phyloP scores from a whole-genome alignment of 208 protist genomes.

The Porcisia hertigi region DNA sequence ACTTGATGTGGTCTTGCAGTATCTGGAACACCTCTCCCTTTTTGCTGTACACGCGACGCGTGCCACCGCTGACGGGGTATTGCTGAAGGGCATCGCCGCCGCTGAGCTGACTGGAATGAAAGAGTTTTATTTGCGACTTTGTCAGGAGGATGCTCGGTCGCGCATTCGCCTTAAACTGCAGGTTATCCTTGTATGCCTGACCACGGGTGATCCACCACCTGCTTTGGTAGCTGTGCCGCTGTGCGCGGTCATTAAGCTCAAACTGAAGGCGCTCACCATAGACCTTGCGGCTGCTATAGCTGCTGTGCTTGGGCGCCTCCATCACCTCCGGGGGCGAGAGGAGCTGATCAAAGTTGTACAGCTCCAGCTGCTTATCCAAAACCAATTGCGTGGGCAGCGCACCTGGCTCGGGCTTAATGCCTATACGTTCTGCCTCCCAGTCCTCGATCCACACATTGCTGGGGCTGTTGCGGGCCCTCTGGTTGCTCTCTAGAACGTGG shows the following conservation, averaged over 20 bases:
- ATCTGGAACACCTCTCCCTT: conserved; percentile 57
- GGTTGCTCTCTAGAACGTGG: conserved; percentile 85
- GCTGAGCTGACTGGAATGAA: conserved; percentile 80
- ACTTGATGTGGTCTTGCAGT: conserved; percentile 75
- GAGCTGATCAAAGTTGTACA: conserved; percentile 91
- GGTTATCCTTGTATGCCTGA: conserved; percentile 79
- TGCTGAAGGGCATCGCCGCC: conserved; percentile 73
- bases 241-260: conserved; percentile 86
- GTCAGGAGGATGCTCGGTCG: conserved; percentile 72
- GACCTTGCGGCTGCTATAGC: conserved; percentile 81
- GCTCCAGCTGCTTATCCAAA: conserved; percentile 82
- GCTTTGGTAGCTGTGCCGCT: conserved; percentile 85
- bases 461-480: conserved; percentile 82
- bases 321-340: conserved; percentile 79
- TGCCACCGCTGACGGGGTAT: conserved; percentile 78
- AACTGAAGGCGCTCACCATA: conserved; percentile 86
- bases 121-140: conserved; percentile 68
- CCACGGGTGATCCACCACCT: conserved; percentile 81
- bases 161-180: conserved; percentile 77
- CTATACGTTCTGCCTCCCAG: conserved; percentile 78
- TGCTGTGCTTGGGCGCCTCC: conserved; percentile 87
- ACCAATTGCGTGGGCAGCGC: conserved; percentile 72
- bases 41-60: conserved; percentile 73
- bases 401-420: conserved; percentile 63
- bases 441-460: conserved; percentile 91